Base-by-base conservation (phyloP, 2,329 filamentous ascomycete genomes). In the Xenoacremonium recifei region DNA sequence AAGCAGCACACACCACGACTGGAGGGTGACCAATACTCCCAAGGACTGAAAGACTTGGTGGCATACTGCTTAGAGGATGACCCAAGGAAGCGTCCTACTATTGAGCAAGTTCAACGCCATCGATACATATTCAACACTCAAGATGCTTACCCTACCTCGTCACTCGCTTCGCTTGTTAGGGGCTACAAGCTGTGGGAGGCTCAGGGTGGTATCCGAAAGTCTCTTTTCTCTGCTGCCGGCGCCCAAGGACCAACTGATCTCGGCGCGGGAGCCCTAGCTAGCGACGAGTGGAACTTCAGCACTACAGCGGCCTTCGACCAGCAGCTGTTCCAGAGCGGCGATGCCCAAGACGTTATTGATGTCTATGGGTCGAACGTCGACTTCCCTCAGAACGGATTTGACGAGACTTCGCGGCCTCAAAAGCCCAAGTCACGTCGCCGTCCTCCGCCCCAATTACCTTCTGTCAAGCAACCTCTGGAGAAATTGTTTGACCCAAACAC, bases 161-260 rank as follows among this genome's bases (percentile, higher is more conserved):
- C 72, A 4, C 73, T 92, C 3, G 69, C 79, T 3, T 72, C 80
- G 45, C 71, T 92, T 2, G 84, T 92, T 9, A 79, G 81, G 50
- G 82, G 80, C 11, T 92, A 86, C 66, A 84, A 82, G 58, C 59
- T 83, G 16, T 92, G 87, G 87, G 87, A 91, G 61, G 76, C 82
- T 6, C 77, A 80, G 52, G 87, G 87, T 18, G 87, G 87, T 20
- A 80, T 79, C 51, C 77, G 87, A 34, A 79, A 78, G 48, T 85
- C 82, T 13, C 68, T 85, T 1, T 85, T 85, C 49, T 73, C 73
- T 5, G 64, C 72, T 3, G 77, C 77, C 17, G 82, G 81, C 44
- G 81, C 80, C 2, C 77, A 81, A 48, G 75, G 69, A 2, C 70
- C 74, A 11, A 64, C 65, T 2, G 70, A 75, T 19, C 54, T 73